Evolutionary conservation across 225 moss, liverwort and hornwort species (phyloP).

Genomic region (Asterella californica): DNA sequence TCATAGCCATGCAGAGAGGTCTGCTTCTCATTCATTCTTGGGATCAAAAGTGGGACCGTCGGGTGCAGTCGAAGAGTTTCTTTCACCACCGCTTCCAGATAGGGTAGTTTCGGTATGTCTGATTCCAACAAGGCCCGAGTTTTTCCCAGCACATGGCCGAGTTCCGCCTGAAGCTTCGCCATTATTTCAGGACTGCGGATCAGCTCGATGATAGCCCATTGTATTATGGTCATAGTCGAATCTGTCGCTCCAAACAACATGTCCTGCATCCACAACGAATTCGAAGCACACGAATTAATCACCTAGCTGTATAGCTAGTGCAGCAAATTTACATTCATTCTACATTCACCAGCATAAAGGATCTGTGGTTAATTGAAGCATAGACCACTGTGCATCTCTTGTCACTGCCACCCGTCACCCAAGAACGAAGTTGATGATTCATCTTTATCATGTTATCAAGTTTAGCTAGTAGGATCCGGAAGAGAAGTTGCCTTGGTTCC

Average conservation of each 20-base stretch:
- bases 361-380: too few species aligned
- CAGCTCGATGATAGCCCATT: slow-evolving; percentile 24
- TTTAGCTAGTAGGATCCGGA: too few species aligned
- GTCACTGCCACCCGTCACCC: too few species aligned
- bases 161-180: slow-evolving; percentile 33
- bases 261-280: slow-evolving; percentile 11
- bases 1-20: slow-evolving; percentile 48
- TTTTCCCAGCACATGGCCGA: slow-evolving; percentile 48
- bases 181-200: slow-evolving; percentile 8
- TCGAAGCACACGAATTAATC: background rate
- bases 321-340: too few species aligned
- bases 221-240: background rate
- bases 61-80: slow-evolving; percentile 54
- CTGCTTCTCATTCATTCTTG: slow-evolving; percentile 37
- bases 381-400: too few species aligned
- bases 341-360: too few species aligned
- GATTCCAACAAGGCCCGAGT: slow-evolving; percentile 44
- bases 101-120: slow-evolving; percentile 44
- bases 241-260: background rate
- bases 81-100: slow-evolving; percentile 51
- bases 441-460: too few species aligned
- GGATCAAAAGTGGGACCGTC: slow-evolving; percentile 44
- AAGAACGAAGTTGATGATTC: too few species aligned
- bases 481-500: too few species aligned
- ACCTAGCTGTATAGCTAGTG: too few species aligned